Percentiles rank a stretch among this genome's conserved stretches.
phyloP scores from a whole-genome alignment of 495 filamentous ascomycete species.

The Letharia columbiana region DNA sequence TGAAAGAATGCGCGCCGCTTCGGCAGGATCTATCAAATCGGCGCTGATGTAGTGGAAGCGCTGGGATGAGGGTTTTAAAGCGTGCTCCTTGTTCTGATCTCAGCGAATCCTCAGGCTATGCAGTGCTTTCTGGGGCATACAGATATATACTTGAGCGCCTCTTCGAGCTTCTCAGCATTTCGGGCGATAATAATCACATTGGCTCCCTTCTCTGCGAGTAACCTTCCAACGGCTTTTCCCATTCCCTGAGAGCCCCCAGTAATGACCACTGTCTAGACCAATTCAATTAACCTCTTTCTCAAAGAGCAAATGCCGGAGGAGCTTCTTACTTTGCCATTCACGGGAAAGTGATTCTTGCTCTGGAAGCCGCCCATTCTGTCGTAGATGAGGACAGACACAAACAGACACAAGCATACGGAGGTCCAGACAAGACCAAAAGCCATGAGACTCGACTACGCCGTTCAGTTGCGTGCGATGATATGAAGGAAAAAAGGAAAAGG shows the following conservation, averaged over 20 bases:
- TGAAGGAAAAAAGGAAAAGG: constrained; percentile 20
- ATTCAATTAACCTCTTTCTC: neutral
- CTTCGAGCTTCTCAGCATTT: constrained; percentile 63
- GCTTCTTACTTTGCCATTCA: constrained; percentile 64
- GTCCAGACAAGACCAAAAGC: constrained; percentile 31
- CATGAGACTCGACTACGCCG: constrained; percentile 19
- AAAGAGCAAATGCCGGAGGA: neutral
- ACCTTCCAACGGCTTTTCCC: constrained; percentile 63
- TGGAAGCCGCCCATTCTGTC: constrained; percentile 59
- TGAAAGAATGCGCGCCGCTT: constrained; percentile 56
- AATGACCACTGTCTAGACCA: constrained; percentile 63
- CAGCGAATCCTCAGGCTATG: constrained; percentile 52
- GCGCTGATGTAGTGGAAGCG: constrained; percentile 77
- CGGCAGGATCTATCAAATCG: constrained; percentile 63
- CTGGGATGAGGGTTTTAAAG: constrained; percentile 53
- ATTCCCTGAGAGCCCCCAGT: constrained; percentile 93
- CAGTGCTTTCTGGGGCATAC: constrained; percentile 31
- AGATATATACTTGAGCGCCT: constrained; percentile 56
- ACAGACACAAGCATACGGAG: constrained; percentile 11
- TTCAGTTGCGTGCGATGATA: constrained; percentile 25
- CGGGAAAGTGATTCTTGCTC: constrained; percentile 66
- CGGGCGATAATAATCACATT: constrained; percentile 80
- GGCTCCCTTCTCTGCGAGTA: constrained; percentile 76
- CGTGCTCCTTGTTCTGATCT: constrained; percentile 62
- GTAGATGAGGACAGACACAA: constrained; percentile 23